Base-by-base conservation (phyloP, 768 basidiomycete species). In the Fomitopsis pulvina region DNA sequence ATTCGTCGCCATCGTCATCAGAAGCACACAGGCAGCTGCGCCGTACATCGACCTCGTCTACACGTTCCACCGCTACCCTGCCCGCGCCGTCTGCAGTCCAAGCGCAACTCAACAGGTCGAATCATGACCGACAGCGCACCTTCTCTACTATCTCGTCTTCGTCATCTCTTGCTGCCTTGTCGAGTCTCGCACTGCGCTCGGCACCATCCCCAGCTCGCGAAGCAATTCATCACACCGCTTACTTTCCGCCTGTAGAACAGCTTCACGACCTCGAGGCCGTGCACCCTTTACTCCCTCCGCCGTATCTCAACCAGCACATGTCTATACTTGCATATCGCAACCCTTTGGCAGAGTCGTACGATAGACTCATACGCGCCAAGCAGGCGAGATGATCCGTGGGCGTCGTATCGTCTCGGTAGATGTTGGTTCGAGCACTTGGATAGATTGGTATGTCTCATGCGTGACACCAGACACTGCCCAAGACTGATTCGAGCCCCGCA, bases 221-320 rank as follows among this genome's bases (percentile, higher is more conserved):
- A 47, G 66, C 52, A 50, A 57, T 56, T 50, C 75, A 73, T 50
- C 74, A 79, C 45, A 72, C 79, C 5, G 68, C 75, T 7, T 76
- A 80, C 65, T 87, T 89, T 68, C 85, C 87, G 8, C 74, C 79
- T 0, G 65, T 68, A n/a, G 81, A 78, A 48, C 72, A 78, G 16
- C 71, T 74, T 42, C 68, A 68, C 21, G 71, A 79, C 48, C 66
- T 79, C 18, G 83, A 87, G 60, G 70, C 67, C 22, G 77, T 84
- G 8, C 87, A 90, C 60, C 77, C 85, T 0, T 71, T 88, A 16
- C 72, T 89, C 21, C 87, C 87, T 0, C 76, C 78, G 2, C 85
- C 86, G 37, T 88, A 87, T 60, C 63, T 86, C 53, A 77, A 71
- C 56, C 78, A 82, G 50, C 87, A 90, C 51, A 69, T 88, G 63